Conservation (phyloP, 495 filamentous ascomycete genomes). For the Xanthoparmelia taractica region DNA sequence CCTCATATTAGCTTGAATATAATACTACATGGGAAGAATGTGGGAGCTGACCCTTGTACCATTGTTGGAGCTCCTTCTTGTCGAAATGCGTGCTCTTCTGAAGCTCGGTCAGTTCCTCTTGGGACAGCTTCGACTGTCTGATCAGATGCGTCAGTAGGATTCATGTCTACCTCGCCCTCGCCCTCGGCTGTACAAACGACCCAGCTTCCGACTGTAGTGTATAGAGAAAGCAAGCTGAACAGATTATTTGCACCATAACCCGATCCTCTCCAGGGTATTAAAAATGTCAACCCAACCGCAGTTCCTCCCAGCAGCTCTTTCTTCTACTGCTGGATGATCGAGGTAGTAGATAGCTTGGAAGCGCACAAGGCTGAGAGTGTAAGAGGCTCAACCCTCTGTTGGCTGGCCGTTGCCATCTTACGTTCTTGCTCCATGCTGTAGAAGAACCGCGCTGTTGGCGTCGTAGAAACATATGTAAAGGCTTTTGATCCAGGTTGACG, state of each 20-base stretch:
- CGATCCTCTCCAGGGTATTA: not conserved
- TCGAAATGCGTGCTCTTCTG: conserved; percentile 97
- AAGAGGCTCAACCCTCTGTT: not conserved
- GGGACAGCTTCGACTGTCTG: conserved; percentile 91
- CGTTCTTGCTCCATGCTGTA: not conserved
- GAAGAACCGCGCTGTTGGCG: not conserved
- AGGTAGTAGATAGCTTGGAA: not conserved
- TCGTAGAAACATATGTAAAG: not conserved
- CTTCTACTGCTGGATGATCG: not conserved
- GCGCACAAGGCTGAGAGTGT: not conserved
- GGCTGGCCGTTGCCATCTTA: not conserved
- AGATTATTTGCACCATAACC: not conserved
- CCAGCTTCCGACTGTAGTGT: not conserved
- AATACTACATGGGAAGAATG: conserved; percentile 2
- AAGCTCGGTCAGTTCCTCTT: conserved; percentile 87
- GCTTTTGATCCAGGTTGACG: not conserved
- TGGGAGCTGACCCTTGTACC: conserved; percentile 83
- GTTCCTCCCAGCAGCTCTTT: not conserved
- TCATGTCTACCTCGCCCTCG: not conserved
- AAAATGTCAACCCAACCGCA: not conserved
- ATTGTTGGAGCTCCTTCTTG: conserved; percentile 99
- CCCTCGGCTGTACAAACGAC: not conserved
- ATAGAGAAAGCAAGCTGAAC: not conserved
- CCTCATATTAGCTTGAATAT: conserved; percentile 15
- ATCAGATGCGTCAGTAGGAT: conserved; percentile 1